Evolutionary conservation across 306 rosid genomes (phyloP).

Genomic region (Gillenia trifoliata): DNA sequence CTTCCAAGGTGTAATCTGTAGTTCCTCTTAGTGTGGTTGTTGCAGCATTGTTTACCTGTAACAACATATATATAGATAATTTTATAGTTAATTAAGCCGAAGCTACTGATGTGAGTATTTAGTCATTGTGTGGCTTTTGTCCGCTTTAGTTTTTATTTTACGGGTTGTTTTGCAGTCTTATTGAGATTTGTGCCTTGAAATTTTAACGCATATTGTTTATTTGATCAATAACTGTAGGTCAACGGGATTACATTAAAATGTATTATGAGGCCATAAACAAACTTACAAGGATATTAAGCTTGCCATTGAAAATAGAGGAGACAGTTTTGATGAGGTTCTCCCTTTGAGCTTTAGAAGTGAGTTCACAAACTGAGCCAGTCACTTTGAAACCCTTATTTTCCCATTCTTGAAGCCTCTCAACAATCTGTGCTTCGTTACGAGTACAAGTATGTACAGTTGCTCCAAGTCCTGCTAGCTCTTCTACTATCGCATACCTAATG

Average conservation of each 20-base stretch:
- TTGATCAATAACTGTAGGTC: too few relatives aligned
- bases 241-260: too few relatives aligned
- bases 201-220: too few relatives aligned
- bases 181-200: too few relatives aligned
- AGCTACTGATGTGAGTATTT: background rate
- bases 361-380: constrained; percentile 33
- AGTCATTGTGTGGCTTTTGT: too few relatives aligned
- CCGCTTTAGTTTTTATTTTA: too few relatives aligned
- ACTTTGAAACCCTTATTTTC: constrained; percentile 24
- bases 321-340: constrained; percentile 25
- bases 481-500: constrained; percentile 28
- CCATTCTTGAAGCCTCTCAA: constrained; percentile 27
- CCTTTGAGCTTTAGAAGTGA: constrained; percentile 16
- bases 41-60: constrained; percentile 32
- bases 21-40: background rate
- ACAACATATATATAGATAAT: too few relatives aligned
- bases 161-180: too few relatives aligned
- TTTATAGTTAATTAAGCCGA: background rate
- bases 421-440: constrained; percentile 18
- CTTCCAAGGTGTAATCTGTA: constrained; percentile 12
- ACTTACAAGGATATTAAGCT: constrained; percentile 36
- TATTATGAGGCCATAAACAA: background rate
- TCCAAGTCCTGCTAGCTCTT: constrained; percentile 35
- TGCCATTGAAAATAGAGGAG: constrained; percentile 32
- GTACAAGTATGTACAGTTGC: constrained; percentile 31